Evolutionary conservation across 352 stramenopile species (phyloP), one percentile per base, ranked within the genome.

Genomic region (Pythium apleroticum): DNA sequence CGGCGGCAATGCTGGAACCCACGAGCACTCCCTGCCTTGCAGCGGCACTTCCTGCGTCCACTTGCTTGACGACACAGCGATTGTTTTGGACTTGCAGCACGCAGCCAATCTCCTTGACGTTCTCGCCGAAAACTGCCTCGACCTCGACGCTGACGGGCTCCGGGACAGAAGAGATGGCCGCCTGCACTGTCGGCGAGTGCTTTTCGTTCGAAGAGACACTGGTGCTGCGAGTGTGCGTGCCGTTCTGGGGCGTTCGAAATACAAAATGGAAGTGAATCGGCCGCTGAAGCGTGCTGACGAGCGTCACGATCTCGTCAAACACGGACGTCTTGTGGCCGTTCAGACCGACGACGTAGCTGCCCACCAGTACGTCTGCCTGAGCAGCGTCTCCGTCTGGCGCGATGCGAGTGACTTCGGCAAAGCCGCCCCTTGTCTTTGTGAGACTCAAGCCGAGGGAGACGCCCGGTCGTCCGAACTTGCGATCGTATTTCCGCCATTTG

Each of bases 261-360:
- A 76, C 82, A 63, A 95, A 93, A 20, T 80, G 75, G 57, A 95
- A 93, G 28, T 70, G 19, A 27, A 90, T 83, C 9, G 85, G 87
- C 9, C 81, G 73, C 14, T 77, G 73, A 2, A 78, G 50, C 2
- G 64, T 73, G 60, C 74, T 71, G 30, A 95, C 78, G 54, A 84
- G 72, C 7, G 74, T 64, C 45, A 95, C 85, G 39, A 95, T 72
- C 41, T 90, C 81, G 41, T 95, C 81, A 60, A 91, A 95, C 27
- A 73, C 72, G 9, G 84, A 72, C 46, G 77, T 89, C 27, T 78
- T 80, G 31, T 76, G 57, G 33, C 67, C 72, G 65, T 91, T 83
- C 35, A 95, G 60, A 10, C 79, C 84, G 15, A 95, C 78, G 31
- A 95, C 72, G 52, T 83, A 89, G 63, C 84, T 93, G 14, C 85